These are phyloP conservation scores for Exophiala alcalophila DNA, from an alignment of 2,329 filamentous ascomycete species.

Conservation along the genomic window DNA sequence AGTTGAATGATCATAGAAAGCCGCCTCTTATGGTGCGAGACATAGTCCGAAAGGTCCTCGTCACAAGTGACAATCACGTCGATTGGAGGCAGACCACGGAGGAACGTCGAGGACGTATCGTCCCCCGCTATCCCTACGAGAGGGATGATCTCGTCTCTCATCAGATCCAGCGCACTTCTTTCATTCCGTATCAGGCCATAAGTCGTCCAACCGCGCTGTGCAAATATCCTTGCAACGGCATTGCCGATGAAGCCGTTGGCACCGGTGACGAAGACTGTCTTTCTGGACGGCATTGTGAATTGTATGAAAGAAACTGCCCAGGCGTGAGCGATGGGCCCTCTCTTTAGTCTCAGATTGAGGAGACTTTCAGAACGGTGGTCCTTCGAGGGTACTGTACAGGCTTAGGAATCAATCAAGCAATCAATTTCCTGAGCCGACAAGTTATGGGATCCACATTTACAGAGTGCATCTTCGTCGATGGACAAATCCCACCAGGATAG, in stretches of 20 bases:
- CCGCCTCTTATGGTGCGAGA: conserved; percentile 40
- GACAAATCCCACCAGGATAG: too few species aligned
- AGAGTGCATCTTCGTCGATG: too few species aligned
- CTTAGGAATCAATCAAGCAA: too few species aligned
- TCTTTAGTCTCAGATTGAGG: too few species aligned
- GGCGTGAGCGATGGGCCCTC: too few species aligned
- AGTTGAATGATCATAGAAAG: conserved; percentile 38
- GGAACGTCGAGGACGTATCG: conserved; percentile 5
- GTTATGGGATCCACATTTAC: too few species aligned
- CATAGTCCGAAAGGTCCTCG: conserved; percentile 43
- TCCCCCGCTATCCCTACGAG: conserved; percentile 16
- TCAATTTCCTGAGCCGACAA: too few species aligned
- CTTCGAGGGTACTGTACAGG: too few species aligned
- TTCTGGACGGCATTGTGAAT: conserved; percentile 18
- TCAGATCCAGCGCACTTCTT: conserved; percentile 7
- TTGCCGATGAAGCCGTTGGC: conserved; percentile 51
- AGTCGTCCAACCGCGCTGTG: conserved; percentile 45
- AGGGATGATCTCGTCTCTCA: conserved; percentile 21
- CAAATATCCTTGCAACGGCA: conserved; percentile 47
- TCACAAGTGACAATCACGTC: conserved; percentile 47
- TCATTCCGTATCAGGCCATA: conserved; percentile 45
- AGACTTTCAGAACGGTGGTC: too few species aligned
- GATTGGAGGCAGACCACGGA: conserved; percentile 28
- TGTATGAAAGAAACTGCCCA: too few species aligned
- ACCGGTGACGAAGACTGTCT: conserved; percentile 47